Conservation (phyloP, 192 early-diverging fungal species). For the Rhizophlyctis rosea region DNA sequence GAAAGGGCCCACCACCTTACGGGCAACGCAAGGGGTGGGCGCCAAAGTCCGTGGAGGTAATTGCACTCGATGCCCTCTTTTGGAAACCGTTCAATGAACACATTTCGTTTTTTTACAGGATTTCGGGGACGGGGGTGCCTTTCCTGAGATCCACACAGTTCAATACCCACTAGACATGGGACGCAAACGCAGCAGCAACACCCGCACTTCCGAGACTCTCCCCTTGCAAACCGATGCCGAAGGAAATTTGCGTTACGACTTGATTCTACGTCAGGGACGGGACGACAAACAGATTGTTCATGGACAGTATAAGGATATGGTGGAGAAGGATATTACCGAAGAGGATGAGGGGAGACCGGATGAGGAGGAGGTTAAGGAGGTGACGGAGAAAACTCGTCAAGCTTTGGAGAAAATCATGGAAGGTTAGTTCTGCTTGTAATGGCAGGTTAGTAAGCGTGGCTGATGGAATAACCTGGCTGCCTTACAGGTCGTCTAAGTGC, state of each 20-base stretch:
- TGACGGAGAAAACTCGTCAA: conserved; percentile 81
- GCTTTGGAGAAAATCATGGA: conserved; percentile 89
- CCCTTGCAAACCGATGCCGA: conserved; percentile 86
- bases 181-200: conserved; percentile 54
- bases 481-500: not conserved
- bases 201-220: conserved; percentile 40
- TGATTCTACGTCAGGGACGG: conserved; percentile 74
- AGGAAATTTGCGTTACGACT: conserved; percentile 87
- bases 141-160: conserved; percentile 85
- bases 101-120: conserved; percentile 45
- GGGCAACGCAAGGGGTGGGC: conserved; percentile 75
- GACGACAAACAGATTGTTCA: conserved; percentile 63
- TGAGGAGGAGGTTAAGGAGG: conserved; percentile 72
- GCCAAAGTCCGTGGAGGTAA: conserved; percentile 65
- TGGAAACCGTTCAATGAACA: not conserved
- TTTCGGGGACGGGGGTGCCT: conserved; percentile 97
- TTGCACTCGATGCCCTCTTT: not conserved
- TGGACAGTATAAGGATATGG: conserved; percentile 76
- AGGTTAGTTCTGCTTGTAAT: conserved; percentile 19
- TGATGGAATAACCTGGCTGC: not conserved
- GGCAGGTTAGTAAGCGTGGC: not conserved
- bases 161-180: conserved; percentile 98
- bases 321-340: conserved; percentile 53
- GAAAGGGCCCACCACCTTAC: conserved; percentile 64
- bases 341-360: conserved; percentile 69